These are phyloP conservation scores for Monosporozyma servazzii DNA, from an alignment of 805 yeast genomes.

Conservation along the genomic window DNA sequence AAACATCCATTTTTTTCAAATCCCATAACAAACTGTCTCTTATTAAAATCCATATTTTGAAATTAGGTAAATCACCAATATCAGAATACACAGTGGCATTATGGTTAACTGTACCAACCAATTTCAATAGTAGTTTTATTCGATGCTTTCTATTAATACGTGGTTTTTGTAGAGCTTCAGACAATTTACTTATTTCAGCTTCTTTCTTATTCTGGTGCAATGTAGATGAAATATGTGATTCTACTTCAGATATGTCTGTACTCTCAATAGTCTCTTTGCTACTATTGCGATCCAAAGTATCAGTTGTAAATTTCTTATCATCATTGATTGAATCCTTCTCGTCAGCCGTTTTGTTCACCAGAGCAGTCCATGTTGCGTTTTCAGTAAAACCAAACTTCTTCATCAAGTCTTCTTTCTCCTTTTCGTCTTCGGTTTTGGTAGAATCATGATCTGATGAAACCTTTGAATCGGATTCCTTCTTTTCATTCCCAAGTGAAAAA, in stretches of 20 bases:
- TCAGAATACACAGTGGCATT: constrained; percentile 26
- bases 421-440: constrained; percentile 12
- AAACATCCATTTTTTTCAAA: constrained; percentile 13
- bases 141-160: constrained; percentile 8
- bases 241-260: background rate
- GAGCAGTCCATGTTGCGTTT: constrained; percentile 27
- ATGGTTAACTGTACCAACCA: constrained; percentile 24
- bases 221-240: background rate
- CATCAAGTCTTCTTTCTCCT: constrained; percentile 16
- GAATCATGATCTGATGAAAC: constrained; percentile 12
- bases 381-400: constrained; percentile 25
- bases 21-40: constrained; percentile 29
- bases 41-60: constrained; percentile 27
- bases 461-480: constrained; percentile 7
- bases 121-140: constrained; percentile 19
- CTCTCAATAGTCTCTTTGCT: background rate
- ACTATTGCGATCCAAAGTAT: background rate
- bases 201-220: background rate
- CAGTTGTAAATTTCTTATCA: background rate
- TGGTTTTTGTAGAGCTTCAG: constrained; percentile 5
- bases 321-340: constrained; percentile 4
- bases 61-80: constrained; percentile 25
- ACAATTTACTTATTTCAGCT: constrained; percentile 5
- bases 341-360: constrained; percentile 14
- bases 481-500: constrained; percentile 22